These are phyloP conservation scores for Chytriomyces sp. DNA, from an alignment of 192 early-diverging fungal species.

Conservation along the genomic window DNA sequence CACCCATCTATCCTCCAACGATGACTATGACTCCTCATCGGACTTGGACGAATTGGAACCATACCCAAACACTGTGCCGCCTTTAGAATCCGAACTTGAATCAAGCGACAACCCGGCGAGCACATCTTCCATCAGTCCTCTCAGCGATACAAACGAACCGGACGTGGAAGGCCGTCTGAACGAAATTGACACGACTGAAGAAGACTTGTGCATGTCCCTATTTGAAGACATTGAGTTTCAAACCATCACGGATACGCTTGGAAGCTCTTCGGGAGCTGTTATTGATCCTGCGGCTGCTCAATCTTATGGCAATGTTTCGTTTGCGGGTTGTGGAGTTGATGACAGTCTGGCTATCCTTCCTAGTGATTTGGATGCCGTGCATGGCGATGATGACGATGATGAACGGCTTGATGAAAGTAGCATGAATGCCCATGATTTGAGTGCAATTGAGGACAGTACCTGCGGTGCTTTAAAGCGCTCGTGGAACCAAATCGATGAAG, in stretches of 20 bases:
- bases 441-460: too few species aligned
- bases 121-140: not conserved
- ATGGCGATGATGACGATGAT: not conserved
- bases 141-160: not conserved
- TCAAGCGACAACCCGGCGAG: not conserved
- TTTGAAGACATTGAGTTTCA: too few species aligned
- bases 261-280: too few species aligned
- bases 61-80: too few species aligned
- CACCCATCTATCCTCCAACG: not conserved
- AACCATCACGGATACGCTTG: too few species aligned
- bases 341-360: too few species aligned
- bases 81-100: not conserved
- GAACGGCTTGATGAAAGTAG: not conserved
- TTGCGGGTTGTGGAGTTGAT: too few species aligned
- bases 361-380: not conserved
- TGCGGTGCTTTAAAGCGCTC: not conserved
- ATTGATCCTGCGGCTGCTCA: too few species aligned
- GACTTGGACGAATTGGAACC: too few species aligned
- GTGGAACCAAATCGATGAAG: not conserved
- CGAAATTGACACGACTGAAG: not conserved
- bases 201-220: too few species aligned
- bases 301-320: too few species aligned
- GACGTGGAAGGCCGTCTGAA: not conserved
- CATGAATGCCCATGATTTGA: not conserved
- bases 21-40: not conserved